Conservation (phyloP, 176 grass and related monocot species). For the Aegilops sharonensis region DNA sequence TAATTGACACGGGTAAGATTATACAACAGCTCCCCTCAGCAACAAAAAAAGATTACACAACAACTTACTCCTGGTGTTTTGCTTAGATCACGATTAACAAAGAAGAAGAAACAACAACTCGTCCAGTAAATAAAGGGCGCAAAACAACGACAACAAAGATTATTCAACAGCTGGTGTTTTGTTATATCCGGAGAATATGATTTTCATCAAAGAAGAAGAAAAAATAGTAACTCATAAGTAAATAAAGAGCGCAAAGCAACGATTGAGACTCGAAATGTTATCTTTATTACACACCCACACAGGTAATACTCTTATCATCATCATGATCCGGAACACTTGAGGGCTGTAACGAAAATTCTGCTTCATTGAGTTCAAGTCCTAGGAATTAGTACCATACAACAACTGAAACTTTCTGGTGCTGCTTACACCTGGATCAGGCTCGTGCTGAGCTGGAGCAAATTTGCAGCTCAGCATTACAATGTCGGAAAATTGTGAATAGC, state of each 20-base stretch:
- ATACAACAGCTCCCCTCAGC: not conserved
- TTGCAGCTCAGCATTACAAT: slow-evolving; percentile 16
- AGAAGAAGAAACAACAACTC: not conserved
- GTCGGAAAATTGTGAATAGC: not conserved
- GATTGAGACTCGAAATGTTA: not conserved
- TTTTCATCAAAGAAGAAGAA: not conserved
- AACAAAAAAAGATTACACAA: too few species aligned
- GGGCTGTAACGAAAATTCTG: too few species aligned
- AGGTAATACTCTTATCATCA: not conserved
- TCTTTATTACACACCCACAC: not conserved
- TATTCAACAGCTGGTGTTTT: not conserved
- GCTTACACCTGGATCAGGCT: not conserved
- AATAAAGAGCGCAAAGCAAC: too few species aligned
- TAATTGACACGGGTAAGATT: not conserved
- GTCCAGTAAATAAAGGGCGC: too few species aligned
- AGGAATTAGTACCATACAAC: not conserved
- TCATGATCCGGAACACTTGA: not conserved
- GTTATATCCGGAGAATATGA: not conserved
- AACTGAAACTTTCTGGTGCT: not conserved
- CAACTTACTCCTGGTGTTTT: not conserved
- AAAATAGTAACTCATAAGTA: too few species aligned
- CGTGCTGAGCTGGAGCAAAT: not conserved
- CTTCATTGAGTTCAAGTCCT: not conserved
- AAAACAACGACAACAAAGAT: too few species aligned
- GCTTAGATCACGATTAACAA: not conserved